phyloP scores from a whole-genome alignment of 1,284 basidiomycete genomes.

The Cystobasidium sp. region DNA sequence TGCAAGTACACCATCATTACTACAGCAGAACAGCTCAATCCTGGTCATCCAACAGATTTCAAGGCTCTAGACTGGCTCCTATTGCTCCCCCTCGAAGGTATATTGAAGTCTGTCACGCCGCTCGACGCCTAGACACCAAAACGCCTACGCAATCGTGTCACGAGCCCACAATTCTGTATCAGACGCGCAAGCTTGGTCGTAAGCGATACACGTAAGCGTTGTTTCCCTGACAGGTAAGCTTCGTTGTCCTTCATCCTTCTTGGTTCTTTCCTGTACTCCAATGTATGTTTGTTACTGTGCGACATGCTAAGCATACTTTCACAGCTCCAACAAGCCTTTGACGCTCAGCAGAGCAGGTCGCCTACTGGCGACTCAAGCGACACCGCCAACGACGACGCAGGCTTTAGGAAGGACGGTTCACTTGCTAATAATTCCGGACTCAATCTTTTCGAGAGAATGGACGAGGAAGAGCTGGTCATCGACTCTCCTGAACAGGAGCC shows the following conservation, averaged over 20 bases:
- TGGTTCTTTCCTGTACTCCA: not conserved
- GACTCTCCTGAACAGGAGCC: conserved; percentile 50
- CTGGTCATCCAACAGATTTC: not conserved
- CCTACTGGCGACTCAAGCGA: not conserved
- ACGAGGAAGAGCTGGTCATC: conserved; percentile 51
- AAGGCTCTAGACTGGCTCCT: not conserved
- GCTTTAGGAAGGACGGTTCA: conserved; percentile 7
- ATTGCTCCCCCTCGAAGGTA: not conserved
- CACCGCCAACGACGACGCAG: conserved; percentile 13
- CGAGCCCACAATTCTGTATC: not conserved
- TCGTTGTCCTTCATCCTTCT: not conserved
- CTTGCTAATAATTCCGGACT: conserved; percentile 9
- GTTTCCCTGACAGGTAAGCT: not conserved
- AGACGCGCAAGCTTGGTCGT: conserved; percentile 14
- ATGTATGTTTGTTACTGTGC: not conserved
- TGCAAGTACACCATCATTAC: not conserved
- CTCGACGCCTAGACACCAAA: not conserved
- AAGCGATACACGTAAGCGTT: conserved; percentile 10
- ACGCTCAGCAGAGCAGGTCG: not conserved
- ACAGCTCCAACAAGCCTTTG: conserved; percentile 20
- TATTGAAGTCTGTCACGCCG: not conserved
- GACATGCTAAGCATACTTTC: conserved; percentile 18
- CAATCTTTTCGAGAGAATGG: conserved; percentile 44
- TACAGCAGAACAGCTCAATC: not conserved
- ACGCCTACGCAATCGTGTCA: conserved; percentile 7